Conservation (phyloP, 352 stramenopile genomes). For the Phytopythium helicoides region DNA sequence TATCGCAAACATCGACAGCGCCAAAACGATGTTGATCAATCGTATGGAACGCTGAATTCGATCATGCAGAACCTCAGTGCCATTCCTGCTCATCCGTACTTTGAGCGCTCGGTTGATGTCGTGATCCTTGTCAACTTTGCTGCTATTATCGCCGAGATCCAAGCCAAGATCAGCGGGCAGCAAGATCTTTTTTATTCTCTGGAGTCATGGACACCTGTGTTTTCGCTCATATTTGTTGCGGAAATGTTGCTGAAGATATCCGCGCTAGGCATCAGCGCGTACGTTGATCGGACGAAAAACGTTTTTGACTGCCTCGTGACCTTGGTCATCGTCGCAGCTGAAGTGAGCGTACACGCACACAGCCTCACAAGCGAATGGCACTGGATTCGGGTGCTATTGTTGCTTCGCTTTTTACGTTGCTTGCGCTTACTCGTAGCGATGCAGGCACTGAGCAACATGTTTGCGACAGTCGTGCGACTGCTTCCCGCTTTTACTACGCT, state of each 20-base stretch:
- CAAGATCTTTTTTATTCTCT: constrained; percentile 22
- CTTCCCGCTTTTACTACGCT: constrained; percentile 56
- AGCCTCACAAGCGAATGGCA: constrained; percentile 34
- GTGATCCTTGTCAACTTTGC: constrained; percentile 44
- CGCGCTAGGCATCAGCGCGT: constrained; percentile 44
- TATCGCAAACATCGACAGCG: background rate
- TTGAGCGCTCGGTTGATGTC: constrained; percentile 32
- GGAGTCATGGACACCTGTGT: constrained; percentile 63
- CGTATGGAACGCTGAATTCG: too few relatives aligned
- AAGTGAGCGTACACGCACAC: constrained; percentile 55
- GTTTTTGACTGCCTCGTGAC: constrained; percentile 84
- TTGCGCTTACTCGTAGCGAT: constrained; percentile 49
- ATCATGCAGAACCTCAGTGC: constrained; percentile 21
- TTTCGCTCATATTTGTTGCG: constrained; percentile 64
- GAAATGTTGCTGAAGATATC: constrained; percentile 87
- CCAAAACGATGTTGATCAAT: background rate
- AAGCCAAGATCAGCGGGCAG: constrained; percentile 36
- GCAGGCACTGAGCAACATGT: constrained; percentile 47
- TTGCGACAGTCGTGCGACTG: constrained; percentile 44
- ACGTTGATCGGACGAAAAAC: constrained; percentile 69
- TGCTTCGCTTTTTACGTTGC: constrained; percentile 58
- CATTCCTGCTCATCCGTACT: constrained; percentile 26
- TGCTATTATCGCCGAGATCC: constrained; percentile 49
- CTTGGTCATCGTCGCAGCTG: constrained; percentile 45
- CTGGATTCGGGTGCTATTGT: constrained; percentile 52